Base-by-base conservation (phyloP, 2,329 filamentous ascomycete genomes). In the Byssoonygena ceratinophila region DNA sequence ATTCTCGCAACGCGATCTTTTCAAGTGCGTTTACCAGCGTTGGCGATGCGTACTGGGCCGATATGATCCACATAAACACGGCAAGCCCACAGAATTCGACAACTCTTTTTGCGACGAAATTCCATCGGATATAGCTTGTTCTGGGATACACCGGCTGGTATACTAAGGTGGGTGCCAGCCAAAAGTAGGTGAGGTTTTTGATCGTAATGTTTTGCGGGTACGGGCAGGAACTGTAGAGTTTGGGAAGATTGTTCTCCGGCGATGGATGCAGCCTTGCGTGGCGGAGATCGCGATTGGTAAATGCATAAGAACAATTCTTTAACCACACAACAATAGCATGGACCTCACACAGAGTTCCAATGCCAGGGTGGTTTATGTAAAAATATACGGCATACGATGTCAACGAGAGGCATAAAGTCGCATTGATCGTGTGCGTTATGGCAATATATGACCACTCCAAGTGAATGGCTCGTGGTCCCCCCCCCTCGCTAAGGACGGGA, bases 101-200 rank as follows among this genome's bases (percentile, higher is more conserved):
- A 41, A 91, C 66, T 14, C 92, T 81, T 71, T 95, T 96, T 54
- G 79, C 72, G 36, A 97, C 87, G 65, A 95, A 98, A 3, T 79
- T 67, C 89, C 90, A 96, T 57, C 92, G 80, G 60, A 96, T 87
- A 53, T 77, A 79, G 7, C 81, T 74, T 4, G 87, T 89, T 40
- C 90, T 85, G 18, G 92, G 92, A 67, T 98, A 98, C 12, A 92
- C 88, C 1, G 92, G 92, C 72, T 98, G 92, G 67, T 98, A 98
- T 41, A 97, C 85, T 49, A 98, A 77, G 0, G 92, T 98, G 0
- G 92, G 92, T 0, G 91, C 92, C 83, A 90, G 91, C 91, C 92
- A 97, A 68, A 98, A 98, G 71, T 97, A 98, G 54, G 80, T 81
- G 23, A 98, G 74, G 65, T 97, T 98, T 47, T 76, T 71, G 59